These are phyloP conservation scores for Apiospora aurea DNA, from an alignment of 2,329 filamentous ascomycete species.

Conservation along the genomic window DNA sequence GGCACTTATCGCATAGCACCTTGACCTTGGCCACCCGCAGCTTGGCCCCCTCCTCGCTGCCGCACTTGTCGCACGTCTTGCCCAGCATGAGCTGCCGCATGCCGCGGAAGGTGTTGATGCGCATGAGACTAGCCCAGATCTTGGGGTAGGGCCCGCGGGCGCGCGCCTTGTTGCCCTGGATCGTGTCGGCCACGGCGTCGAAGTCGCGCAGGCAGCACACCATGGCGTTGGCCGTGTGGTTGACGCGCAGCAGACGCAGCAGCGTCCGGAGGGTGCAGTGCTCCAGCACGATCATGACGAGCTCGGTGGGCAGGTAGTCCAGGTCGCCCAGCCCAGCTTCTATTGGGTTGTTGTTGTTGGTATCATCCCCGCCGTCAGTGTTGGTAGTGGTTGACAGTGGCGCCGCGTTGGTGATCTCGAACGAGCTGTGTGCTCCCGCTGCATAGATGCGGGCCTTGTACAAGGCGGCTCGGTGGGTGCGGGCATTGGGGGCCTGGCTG, in stretches of 20 bases:
- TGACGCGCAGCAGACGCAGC: slow-evolving; percentile 31
- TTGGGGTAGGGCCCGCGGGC: slow-evolving; percentile 29
- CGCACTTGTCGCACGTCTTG: slow-evolving; percentile 31
- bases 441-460: slow-evolving; percentile 2
- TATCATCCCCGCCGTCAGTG: background rate
- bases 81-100: slow-evolving; percentile 30
- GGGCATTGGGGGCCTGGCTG: background rate
- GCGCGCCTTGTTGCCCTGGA: slow-evolving; percentile 30
- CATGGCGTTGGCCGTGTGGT: slow-evolving; percentile 27
- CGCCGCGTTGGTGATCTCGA: background rate
- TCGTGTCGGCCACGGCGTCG: slow-evolving; percentile 28
- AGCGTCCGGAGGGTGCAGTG: slow-evolving; percentile 33
- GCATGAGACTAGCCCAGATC: slow-evolving; percentile 31
- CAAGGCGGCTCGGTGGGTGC: background rate
- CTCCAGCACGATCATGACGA: slow-evolving; percentile 32
- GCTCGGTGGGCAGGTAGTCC: slow-evolving; percentile 32
- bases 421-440: background rate
- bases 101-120: slow-evolving; percentile 30
- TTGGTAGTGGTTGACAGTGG: background rate
- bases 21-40: slow-evolving; percentile 33
- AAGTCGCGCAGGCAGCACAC: slow-evolving; percentile 28
- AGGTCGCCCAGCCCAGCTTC: slow-evolving; percentile 30
- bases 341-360: background rate
- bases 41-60: slow-evolving; percentile 25
- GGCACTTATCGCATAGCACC: slow-evolving; percentile 33